phyloP scores from a whole-genome alignment of 345 rosid genomes.

The Cardamine resedifolia region DNA sequence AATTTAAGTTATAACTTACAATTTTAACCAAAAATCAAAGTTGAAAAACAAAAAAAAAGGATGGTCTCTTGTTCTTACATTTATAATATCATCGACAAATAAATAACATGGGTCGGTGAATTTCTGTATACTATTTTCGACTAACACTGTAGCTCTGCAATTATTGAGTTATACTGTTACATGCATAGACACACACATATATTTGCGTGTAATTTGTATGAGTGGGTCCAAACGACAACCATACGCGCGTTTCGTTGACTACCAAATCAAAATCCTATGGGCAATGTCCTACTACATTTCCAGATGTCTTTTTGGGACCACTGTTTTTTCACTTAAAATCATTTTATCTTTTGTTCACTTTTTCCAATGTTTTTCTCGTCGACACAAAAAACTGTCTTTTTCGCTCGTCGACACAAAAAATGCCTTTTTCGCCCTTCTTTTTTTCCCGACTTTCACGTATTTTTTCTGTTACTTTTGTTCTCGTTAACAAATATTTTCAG shows the following conservation, averaged over 20 bases:
- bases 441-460: neutral
- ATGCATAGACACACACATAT: slow-evolving; percentile 13
- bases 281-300: slow-evolving; percentile 30
- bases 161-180: slow-evolving; percentile 31
- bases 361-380: slow-evolving; percentile 15
- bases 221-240: slow-evolving; percentile 34
- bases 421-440: slow-evolving; percentile 12
- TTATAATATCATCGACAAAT: neutral
- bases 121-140: slow-evolving; percentile 14
- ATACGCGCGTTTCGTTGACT: slow-evolving; percentile 39
- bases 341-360: neutral
- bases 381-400: slow-evolving; percentile 4
- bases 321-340: neutral
- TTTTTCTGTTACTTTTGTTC: neutral
- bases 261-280: slow-evolving; percentile 12
- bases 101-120: slow-evolving; percentile 37
- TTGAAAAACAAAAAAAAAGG: neutral
- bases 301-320: slow-evolving; percentile 33
- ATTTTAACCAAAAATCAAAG: neutral
- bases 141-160: slow-evolving; percentile 11
- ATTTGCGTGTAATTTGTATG: slow-evolving; percentile 20
- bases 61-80: neutral
- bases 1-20: neutral
- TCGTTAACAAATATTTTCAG: neutral
- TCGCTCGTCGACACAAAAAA: slow-evolving; percentile 1